Percentiles rank a stretch among this genome's conserved stretches.
These are phyloP conservation scores for Microdochium trichocladiopsis DNA, from an alignment of 2,329 filamentous ascomycete genomes.

Conservation along the genomic window DNA sequence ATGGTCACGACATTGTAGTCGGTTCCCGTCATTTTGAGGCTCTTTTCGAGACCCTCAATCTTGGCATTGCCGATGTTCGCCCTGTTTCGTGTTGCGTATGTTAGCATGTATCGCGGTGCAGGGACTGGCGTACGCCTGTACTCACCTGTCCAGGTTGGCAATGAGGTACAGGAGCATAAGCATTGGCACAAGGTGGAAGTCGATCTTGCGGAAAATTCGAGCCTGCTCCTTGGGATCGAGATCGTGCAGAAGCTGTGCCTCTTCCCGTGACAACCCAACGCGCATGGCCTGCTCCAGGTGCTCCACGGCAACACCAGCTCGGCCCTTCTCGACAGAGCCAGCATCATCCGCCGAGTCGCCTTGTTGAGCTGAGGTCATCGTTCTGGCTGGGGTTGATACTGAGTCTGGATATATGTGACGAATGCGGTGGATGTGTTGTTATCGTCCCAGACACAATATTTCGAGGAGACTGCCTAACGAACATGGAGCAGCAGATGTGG, in stretches of 20 bases:
- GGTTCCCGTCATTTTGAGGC: conserved; percentile 34
- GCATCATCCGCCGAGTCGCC: not conserved
- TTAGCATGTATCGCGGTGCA: too few species aligned
- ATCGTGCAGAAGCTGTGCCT: not conserved
- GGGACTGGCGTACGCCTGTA: not conserved
- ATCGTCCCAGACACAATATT: too few species aligned
- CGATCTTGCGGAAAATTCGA: not conserved
- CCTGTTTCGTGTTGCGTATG: conserved; percentile 19
- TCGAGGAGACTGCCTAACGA: too few species aligned
- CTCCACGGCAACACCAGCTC: not conserved
- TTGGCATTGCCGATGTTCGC: conserved; percentile 41
- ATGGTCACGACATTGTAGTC: conserved; percentile 17
- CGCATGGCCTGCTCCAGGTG: not conserved
- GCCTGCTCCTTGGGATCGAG: not conserved
- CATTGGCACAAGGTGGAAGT: not conserved
- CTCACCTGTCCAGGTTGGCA: conserved; percentile 37
- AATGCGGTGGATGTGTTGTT: too few species aligned
- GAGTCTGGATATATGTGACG: not conserved
- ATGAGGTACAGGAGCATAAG: conserved; percentile 23
- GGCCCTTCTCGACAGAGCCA: not conserved
- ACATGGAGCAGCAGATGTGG: too few species aligned
- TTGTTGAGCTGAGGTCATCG: not conserved
- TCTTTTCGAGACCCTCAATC: conserved; percentile 28
- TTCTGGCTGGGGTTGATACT: not conserved
- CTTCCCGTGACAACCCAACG: not conserved